Percentiles rank a stretch among this genome's conserved stretches.
Conservation (phyloP, 768 basidiomycete species). For the Hortiboletus flavorubellus region DNA sequence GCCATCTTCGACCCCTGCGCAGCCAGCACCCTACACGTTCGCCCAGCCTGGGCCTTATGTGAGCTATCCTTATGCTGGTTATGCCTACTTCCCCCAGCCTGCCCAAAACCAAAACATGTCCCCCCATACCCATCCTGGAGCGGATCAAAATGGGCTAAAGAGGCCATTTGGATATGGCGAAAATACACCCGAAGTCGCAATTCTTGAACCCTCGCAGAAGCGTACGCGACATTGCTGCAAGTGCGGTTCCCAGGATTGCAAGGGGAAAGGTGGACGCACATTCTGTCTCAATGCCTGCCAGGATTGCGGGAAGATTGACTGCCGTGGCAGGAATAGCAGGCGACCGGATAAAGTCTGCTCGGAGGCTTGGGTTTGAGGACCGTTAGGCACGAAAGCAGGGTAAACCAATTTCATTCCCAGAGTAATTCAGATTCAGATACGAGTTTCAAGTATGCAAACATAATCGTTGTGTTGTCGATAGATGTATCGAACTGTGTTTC, state of each 20-base stretch:
- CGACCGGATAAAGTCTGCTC: conserved; percentile 72
- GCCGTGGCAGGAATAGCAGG: conserved; percentile 73
- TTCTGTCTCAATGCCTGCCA: conserved; percentile 76
- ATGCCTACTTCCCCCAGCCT: conserved; percentile 33
- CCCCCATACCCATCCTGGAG: conserved; percentile 23
- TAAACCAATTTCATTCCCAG: not conserved
- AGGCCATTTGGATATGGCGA: conserved; percentile 29
- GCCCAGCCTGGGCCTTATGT: conserved; percentile 33
- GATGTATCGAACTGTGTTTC: conserved; percentile 2
- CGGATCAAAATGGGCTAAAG: conserved; percentile 28
- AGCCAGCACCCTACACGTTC: conserved; percentile 30
- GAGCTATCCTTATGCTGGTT: conserved; percentile 34
- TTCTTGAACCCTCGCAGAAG: conserved; percentile 44
- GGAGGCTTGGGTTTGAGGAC: conserved; percentile 45
- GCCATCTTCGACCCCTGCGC: conserved; percentile 22
- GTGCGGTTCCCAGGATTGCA: conserved; percentile 77
- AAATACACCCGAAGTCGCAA: conserved; percentile 23
- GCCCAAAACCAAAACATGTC: conserved; percentile 21
- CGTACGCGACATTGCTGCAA: conserved; percentile 80
- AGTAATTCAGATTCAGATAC: not conserved
- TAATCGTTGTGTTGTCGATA: conserved; percentile 3
- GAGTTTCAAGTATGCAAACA: conserved; percentile 11
- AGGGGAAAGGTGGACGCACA: conserved; percentile 74
- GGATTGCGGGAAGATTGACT: conserved; percentile 80
- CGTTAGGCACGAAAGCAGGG: not conserved